phyloP scores from a whole-genome alignment of 768 basidiomycete species.

The Rhodotorula babjevae region DNA sequence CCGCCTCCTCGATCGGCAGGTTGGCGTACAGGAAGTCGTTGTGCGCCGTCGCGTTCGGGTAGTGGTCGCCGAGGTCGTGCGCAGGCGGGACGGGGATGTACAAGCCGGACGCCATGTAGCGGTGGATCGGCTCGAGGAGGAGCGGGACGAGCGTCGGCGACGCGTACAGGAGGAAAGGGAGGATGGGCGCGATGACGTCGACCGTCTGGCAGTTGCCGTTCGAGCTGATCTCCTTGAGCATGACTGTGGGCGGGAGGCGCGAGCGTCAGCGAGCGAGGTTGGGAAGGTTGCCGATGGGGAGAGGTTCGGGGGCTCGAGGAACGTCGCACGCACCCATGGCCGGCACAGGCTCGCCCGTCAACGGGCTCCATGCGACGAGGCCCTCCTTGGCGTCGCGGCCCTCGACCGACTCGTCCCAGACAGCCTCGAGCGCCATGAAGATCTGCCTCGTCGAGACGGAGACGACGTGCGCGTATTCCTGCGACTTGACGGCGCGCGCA shows the following conservation, averaged over 20 bases:
- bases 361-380: conserved; percentile 8
- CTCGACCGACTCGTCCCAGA: conserved; percentile 23
- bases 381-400: neutral
- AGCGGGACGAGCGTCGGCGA: conserved; percentile 29
- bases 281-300: neutral
- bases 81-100: conserved; percentile 21
- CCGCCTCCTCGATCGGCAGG: conserved; percentile 35
- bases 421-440: conserved; percentile 26
- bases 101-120: conserved; percentile 26
- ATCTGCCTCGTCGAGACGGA: conserved; percentile 24
- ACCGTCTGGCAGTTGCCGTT: conserved; percentile 36
- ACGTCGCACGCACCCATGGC: conserved; percentile 9
- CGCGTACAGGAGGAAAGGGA: conserved; percentile 36
- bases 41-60: conserved; percentile 30
- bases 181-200: conserved; percentile 30
- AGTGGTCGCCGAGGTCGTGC: conserved; percentile 38
- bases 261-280: too few relatives aligned
- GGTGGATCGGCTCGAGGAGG: conserved; percentile 30
- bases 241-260: neutral
- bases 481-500: conserved; percentile 20
- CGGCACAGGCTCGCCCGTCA: conserved; percentile 17
- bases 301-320: neutral
- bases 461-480: conserved; percentile 31
- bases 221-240: conserved; percentile 36
- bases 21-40: conserved; percentile 23